Conservation (phyloP, 176 grass and related monocot species). For the Melocanna baccifera region DNA sequence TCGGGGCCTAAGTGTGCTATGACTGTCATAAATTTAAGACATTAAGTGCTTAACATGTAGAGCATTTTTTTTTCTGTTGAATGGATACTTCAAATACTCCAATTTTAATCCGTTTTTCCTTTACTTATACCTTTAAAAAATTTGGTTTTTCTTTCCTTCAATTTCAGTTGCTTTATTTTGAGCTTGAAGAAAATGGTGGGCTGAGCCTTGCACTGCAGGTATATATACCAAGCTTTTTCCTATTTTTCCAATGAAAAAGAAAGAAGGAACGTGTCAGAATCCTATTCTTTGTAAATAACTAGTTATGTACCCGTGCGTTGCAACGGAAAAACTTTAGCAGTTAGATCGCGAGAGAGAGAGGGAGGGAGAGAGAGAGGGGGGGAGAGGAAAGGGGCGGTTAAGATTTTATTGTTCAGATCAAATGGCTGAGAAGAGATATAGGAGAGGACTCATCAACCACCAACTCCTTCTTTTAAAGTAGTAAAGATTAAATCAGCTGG, state of each 20-base stretch:
- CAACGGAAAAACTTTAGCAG: too few species aligned
- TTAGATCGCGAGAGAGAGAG: too few species aligned
- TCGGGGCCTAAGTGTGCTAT: not conserved
- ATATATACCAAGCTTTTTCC: conserved; percentile 7
- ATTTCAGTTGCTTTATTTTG: conserved; percentile 93
- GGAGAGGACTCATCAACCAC: too few species aligned
- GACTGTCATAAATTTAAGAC: not conserved
- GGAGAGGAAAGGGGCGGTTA: too few species aligned
- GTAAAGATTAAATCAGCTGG: not conserved
- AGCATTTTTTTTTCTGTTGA: conserved; percentile 6
- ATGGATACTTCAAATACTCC: not conserved
- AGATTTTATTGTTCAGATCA: too few species aligned
- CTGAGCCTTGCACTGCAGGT: conserved; percentile 94
- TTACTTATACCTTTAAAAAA: not conserved
- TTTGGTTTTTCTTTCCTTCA: conserved; percentile 1
- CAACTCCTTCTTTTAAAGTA: too few species aligned
- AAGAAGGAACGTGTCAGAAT: not conserved
- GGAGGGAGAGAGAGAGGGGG: too few species aligned
- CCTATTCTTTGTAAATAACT: conserved; percentile 1
- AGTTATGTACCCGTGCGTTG: too few species aligned
- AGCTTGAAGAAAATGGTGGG: conserved; percentile 93
- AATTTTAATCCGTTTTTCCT: not conserved
- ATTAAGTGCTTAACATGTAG: not conserved
- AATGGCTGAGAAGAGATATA: too few species aligned
- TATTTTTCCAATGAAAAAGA: not conserved